Percentiles rank a stretch among this genome's conserved stretches.
Evolutionary conservation across 1,284 basidiomycete genomes (phyloP).

Genomic region (Ustilago hordei): DNA sequence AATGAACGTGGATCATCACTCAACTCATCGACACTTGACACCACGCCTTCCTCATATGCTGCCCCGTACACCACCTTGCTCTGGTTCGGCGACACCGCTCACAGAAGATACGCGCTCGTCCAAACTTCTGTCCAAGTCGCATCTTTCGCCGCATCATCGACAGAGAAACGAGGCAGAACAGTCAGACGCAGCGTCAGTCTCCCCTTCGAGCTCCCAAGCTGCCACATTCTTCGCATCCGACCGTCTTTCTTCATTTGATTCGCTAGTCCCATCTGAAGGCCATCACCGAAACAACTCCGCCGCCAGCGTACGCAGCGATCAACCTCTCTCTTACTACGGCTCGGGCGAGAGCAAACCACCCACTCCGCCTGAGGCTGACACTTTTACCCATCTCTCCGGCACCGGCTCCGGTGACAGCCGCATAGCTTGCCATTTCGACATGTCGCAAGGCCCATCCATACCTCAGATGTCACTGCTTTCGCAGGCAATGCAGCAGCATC

Average conservation of each 20-base stretch:
- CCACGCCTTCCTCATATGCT: slow-evolving; percentile 4
- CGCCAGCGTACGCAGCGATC: slow-evolving; percentile 9
- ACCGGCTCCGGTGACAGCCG: slow-evolving; percentile 20
- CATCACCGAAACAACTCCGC: not conserved
- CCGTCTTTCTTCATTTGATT: not conserved
- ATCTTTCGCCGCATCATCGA: not conserved
- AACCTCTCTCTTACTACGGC: slow-evolving; percentile 38
- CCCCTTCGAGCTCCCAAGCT: too few relatives aligned
- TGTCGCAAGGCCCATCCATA: slow-evolving; percentile 42
- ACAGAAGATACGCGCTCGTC: slow-evolving; percentile 16
- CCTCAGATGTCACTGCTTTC: slow-evolving; percentile 52
- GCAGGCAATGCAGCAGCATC: slow-evolving; percentile 54
- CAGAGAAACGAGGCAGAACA: not conserved
- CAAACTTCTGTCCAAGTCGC: not conserved
- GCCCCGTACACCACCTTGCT: slow-evolving; percentile 33
- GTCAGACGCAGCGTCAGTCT: not conserved
- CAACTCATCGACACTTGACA: not conserved
- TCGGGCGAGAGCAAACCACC: slow-evolving; percentile 39
- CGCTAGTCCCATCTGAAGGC: not conserved
- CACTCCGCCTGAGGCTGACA: slow-evolving; percentile 34
- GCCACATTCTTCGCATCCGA: not conserved
- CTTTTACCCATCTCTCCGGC: slow-evolving; percentile 3
- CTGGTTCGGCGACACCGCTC: slow-evolving; percentile 27
- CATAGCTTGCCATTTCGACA: slow-evolving; percentile 13
- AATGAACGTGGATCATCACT: not conserved